Evolutionary conservation across 148 eudicot genomes (phyloP), one percentile per base, ranked within the genome.

Genomic region (Rhododendron ovatum): DNA sequence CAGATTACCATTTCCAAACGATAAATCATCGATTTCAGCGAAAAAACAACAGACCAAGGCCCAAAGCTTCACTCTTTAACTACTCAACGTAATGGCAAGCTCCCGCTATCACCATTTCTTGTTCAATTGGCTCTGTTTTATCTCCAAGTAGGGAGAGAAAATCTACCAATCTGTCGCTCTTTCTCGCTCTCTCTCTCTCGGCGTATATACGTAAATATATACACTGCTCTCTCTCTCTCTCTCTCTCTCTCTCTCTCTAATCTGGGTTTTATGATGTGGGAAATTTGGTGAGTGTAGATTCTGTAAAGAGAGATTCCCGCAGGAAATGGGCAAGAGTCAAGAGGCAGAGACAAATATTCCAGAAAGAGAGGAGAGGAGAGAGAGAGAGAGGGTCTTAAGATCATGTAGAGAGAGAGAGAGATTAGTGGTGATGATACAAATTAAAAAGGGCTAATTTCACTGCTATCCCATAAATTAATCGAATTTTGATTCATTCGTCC

Each of bases 291-390:
- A 20, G 48, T 35, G 83, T 35, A n/a, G 71, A 82, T 37, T 57
- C 41, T 10, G 43, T 59, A 5, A 41, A 41, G 45, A 41, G 45
- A 10, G 41, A 83, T 28, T 65, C 79, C 71, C 48, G 85, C 59
- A 28, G 76, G 55, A 83, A 83, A 65, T 26, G 77, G 85, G 78
- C 78, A 47, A 47, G 76, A 47, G 11, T 26, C 78, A 47, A 47
- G 76, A 47, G 11, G 26, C 78, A 61, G 33, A 82, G 84, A 82
- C 74, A 61, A 18, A 63, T 37, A 57, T 12, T 43, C 47, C 28
- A 22, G 18, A 14, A 1, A 18, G 2, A 30, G 76, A 26, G 67
- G 2, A 30, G 76, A 26, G 67, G 14, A 3, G 74, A 3, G 74
- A 12, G 17, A 14, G 0, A 14, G 0, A 30, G 75, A 28, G 75